Evolutionary conservation across 139 green algal species (phyloP), one percentile per base, ranked within the genome.

Genomic region (Tetradesmus lagerheimii): DNA sequence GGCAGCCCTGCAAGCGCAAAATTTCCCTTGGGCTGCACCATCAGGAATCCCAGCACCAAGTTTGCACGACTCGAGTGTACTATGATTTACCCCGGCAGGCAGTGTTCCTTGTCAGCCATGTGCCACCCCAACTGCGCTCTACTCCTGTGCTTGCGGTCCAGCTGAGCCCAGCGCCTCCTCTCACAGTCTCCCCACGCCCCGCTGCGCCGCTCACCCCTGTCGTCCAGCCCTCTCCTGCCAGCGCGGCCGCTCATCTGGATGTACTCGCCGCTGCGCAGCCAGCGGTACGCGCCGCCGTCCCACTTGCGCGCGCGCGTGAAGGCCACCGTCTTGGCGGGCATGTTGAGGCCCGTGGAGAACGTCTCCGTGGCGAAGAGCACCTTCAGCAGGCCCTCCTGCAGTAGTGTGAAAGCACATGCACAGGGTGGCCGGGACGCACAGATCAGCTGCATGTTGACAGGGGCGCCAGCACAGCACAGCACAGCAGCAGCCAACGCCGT

Each of bases 281-380:
- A 96, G 29, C 92, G 89, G 81, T 91, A 95, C 20, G 25, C 50
- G 15, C 95, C 94, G 20, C 98, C 98, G 90, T 99, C 98, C 93
- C 94, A 99, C 93, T 99, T 99, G 45, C 91, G 93, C 80, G 98
- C 89, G 50, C 94, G 93, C 0, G 96, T 98, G 94, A 99, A 99
- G n/a, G 99, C 93, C 29, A 99, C 97, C 2, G 97, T 99, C 80
- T 93, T 95, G 41, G 97, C 98, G 2, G 98, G 98, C 98, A 99
- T 99, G 96, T 99, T 99, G 50, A 99, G 92, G 2, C 98, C 98
- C 93, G 91, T 99, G 79, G 97, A 96, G 94, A 99, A 99, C 27
- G 97, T 99, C 94, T 99, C 97, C 9, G 97, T 98, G 37, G 95
- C 95, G 92, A 98, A 98, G 6, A 99, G 93, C 27, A 91, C 91